Percentiles rank a stretch among this genome's conserved stretches.
These are phyloP conservation scores for Entomortierella beljakovae DNA, from an alignment of 192 early-diverging fungal genomes.

Conservation along the genomic window DNA sequence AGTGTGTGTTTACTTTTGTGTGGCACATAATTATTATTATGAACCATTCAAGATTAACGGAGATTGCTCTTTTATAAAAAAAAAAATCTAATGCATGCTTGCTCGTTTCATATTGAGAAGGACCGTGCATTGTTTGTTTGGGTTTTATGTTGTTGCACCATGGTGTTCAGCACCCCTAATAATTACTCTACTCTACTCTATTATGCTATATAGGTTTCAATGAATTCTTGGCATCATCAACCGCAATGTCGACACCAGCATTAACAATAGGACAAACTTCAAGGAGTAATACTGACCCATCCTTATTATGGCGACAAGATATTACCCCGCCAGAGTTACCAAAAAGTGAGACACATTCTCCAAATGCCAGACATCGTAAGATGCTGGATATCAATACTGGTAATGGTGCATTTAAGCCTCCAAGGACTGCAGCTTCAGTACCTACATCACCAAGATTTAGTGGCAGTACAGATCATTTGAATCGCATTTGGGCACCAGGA, in stretches of 20 bases:
- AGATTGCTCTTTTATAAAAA: no score
- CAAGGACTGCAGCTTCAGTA: constrained; percentile 41
- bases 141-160: neutral
- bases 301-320: constrained; percentile 53
- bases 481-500: constrained; percentile 49
- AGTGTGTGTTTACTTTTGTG: no score
- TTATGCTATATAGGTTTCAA: neutral
- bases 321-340: constrained; percentile 17
- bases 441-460: constrained; percentile 43
- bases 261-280: constrained; percentile 20
- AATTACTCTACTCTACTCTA: no score
- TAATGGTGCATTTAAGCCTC: constrained; percentile 15
- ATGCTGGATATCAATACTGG: neutral
- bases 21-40: no score
- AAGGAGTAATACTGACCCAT: constrained; percentile 10
- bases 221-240: constrained; percentile 8
- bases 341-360: constrained; percentile 42
- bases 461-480: constrained; percentile 42
- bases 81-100: no score
- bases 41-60: no score
- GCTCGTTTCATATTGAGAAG: neutral
- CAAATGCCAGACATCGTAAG: constrained; percentile 20
- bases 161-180: neutral
- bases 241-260: no score
- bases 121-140: neutral